phyloP scores from a whole-genome alignment of 208 protist genomes.

The Wallacemonas sp. region DNA sequence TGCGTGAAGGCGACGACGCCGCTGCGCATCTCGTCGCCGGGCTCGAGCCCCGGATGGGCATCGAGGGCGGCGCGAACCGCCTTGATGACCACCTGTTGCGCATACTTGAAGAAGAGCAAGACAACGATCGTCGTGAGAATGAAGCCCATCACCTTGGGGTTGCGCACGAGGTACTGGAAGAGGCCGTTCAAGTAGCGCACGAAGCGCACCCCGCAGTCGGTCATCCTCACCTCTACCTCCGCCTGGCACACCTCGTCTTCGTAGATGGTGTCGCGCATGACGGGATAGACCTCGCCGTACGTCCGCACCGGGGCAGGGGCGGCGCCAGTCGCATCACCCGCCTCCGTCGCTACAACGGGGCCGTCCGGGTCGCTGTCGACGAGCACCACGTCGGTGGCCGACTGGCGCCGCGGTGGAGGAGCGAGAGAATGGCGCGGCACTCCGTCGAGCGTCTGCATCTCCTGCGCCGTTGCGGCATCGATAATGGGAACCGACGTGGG shows the following conservation, averaged over 20 bases:
- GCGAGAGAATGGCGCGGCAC: too few species aligned
- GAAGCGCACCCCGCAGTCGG: conserved; percentile 43
- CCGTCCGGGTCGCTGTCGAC: conserved; percentile 4
- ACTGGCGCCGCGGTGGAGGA: conserved; percentile 4
- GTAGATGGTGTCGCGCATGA: conserved; percentile 70
- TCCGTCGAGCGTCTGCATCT: neutral
- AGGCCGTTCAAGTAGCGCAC: conserved; percentile 47
- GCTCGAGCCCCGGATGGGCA: conserved; percentile 48
- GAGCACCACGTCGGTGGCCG: conserved; percentile 29
- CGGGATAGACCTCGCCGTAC: conserved; percentile 48
- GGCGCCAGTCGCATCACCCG: neutral
- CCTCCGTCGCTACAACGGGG: neutral
- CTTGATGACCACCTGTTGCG: conserved; percentile 46
- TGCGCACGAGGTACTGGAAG: conserved; percentile 50
- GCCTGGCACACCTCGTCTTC: conserved; percentile 44
- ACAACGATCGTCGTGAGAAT: conserved; percentile 43
- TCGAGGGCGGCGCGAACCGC: conserved; percentile 36
- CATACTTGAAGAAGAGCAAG: conserved; percentile 63
- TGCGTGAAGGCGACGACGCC: conserved; percentile 41
- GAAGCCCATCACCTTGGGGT: conserved; percentile 48
- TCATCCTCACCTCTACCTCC: conserved; percentile 24
- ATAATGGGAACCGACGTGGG: neutral
- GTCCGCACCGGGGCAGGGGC: conserved; percentile 2
- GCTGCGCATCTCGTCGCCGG: conserved; percentile 37
- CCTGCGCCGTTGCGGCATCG: neutral